Conservation (phyloP, 2,329 filamentous ascomycete genomes). For the Apiospora malaysiana region DNA sequence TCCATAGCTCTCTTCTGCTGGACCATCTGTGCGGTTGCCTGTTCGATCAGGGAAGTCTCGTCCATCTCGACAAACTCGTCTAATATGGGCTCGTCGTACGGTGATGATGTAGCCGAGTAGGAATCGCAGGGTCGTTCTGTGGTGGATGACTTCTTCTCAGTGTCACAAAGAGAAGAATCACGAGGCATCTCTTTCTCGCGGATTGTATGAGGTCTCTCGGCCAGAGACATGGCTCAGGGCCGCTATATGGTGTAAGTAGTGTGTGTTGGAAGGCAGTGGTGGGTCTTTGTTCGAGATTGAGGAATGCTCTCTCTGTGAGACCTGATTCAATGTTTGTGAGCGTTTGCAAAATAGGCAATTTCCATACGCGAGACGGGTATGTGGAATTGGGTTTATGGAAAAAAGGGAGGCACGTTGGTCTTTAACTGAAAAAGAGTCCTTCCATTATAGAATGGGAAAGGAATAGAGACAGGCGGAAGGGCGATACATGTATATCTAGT, state of each 20-base stretch:
- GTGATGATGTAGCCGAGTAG: slow-evolving; percentile 21
- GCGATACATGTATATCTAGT: slow-evolving; percentile 15
- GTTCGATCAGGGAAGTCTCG: slow-evolving; percentile 23
- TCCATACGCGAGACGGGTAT: background rate
- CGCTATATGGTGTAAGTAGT: background rate
- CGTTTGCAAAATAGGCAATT: slow-evolving; percentile 7
- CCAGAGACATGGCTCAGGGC: slow-evolving; percentile 1
- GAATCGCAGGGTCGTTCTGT: slow-evolving; percentile 14
- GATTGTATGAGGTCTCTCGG: slow-evolving; percentile 6
- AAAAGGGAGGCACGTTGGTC: background rate
- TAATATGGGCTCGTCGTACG: slow-evolving; percentile 25
- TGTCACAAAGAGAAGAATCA: background rate
- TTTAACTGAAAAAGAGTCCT: background rate
- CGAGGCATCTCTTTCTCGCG: background rate
- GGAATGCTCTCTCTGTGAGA: slow-evolving; percentile 11
- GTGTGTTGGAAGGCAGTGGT: background rate
- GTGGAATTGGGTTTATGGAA: background rate
- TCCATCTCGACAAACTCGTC: slow-evolving; percentile 25
- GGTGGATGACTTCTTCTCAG: background rate
- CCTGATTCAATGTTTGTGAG: slow-evolving; percentile 15
- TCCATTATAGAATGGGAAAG: background rate
- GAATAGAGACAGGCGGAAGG: background rate
- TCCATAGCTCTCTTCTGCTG: slow-evolving; percentile 11
- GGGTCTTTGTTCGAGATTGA: slow-evolving; percentile 6
- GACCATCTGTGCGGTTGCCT: slow-evolving; percentile 15